Evolutionary conservation across 2,329 filamentous ascomycete species (phyloP), one percentile per base, ranked within the genome.

Genomic region (Alternaria metachromatica): DNA sequence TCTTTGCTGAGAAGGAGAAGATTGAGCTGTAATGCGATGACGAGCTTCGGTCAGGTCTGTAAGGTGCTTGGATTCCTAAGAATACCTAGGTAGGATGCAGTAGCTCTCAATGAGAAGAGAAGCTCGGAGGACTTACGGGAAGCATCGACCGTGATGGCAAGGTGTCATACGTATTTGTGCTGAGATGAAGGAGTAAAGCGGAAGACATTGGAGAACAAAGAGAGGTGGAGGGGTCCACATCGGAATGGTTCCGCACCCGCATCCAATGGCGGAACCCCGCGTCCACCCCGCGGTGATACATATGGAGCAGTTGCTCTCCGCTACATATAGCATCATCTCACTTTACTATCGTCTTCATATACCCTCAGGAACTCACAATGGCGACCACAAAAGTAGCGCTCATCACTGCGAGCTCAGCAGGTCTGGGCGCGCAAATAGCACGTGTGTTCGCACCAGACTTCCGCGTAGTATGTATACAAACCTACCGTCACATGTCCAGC

Each of bases 371-470:
- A 30, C 3, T 30, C 28, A 30, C 28, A 30, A 81, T 81, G 80
- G 71, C 78, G 23, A 69, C 76, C 2, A 81, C 81, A 60, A 83
- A 82, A 72, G 82, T 83, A 41, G 82, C 78, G n/a, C 76, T 84
- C 43, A 82, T 85, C 53, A 84, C 83, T 3, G 83, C 83, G 26
- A 83, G 82, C 58, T 82, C 82, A n/a, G 83, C 83, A 12, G 83
- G 82, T 12, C 70, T 85, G 4, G 83, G 83, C n/a, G 83, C 83
- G 15, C 80, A 82, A 64, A 81, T 84, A 41, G 82, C 82, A 28
- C 80, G 83, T 18, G 78, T 76, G 1, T 79, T 84, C 21, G 83
- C 83, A 26, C 81, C 82, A 61, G 83, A 84, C 63, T 84, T 82
- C 63, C 74, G 82, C 60, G 73, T 84, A 3, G 83, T 84, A 75